A percentile compares a stretch with the other conserved stretches of the same genome.
phyloP scores from a whole-genome alignment of 2,329 filamentous ascomycete genomes.

The Cordyceps cateniannulata region DNA sequence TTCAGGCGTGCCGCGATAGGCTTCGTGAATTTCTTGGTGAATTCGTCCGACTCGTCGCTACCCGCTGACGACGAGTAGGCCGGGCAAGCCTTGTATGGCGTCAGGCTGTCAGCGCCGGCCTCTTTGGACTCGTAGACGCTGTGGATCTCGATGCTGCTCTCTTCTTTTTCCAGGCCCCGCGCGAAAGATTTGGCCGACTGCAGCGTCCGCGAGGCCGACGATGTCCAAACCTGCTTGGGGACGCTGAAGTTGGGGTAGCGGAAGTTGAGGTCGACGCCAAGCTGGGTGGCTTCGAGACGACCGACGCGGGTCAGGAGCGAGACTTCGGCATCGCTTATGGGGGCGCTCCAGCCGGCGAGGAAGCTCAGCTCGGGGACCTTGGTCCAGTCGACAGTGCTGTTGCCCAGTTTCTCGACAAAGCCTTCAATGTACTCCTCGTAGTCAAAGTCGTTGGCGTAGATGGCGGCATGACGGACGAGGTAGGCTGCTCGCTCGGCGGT shows the following conservation, averaged over 20 bases:
- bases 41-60: conserved; percentile 45
- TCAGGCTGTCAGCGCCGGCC: conserved; percentile 53
- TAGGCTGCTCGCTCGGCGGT: conserved; percentile 46
- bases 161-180: conserved; percentile 46
- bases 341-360: conserved; percentile 48
- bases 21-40: conserved; percentile 49
- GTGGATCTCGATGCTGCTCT: conserved; percentile 47
- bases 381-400: conserved; percentile 53
- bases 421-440: conserved; percentile 52
- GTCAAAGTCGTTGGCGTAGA: conserved; percentile 54
- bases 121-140: conserved; percentile 50
- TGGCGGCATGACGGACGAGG: conserved; percentile 52
- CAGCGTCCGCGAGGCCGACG: conserved; percentile 54
- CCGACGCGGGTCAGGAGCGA: conserved; percentile 57
- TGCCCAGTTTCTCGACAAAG: conserved; percentile 51
- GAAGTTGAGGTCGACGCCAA: conserved; percentile 52
- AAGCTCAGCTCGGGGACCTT: conserved; percentile 50
- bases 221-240: conserved; percentile 54
- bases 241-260: conserved; percentile 48
- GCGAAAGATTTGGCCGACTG: conserved; percentile 53
- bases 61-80: conserved; percentile 53
- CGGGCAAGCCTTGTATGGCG: conserved; percentile 59
- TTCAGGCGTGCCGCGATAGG: conserved; percentile 54
- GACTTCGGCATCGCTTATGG: conserved; percentile 48
- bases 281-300: conserved; percentile 51